These are phyloP conservation scores for Dianthus caryophyllus DNA, from an alignment of 148 eudicot genomes.

Conservation along the genomic window DNA sequence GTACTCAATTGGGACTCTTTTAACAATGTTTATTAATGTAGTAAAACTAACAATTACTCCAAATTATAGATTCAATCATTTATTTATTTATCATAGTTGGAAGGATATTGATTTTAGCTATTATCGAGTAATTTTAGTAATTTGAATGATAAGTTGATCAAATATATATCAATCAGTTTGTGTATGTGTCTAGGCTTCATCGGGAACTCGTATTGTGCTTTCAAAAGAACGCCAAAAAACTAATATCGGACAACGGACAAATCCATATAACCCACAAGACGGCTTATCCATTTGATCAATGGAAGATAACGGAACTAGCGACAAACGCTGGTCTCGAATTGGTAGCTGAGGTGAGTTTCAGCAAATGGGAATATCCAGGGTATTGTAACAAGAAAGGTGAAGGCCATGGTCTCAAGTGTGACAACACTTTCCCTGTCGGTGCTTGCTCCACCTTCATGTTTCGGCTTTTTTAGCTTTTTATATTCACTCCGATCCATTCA, in stretches of 20 bases:
- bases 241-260: conserved; percentile 23
- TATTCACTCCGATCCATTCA: too few species aligned
- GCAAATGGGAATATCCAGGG: conserved; percentile 26
- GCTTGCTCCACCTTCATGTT: conserved; percentile 26
- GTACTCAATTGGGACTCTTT: too few species aligned
- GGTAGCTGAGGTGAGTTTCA: conserved; percentile 11
- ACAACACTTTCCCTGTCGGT: conserved; percentile 25
- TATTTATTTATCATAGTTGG: too few species aligned
- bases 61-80: too few species aligned
- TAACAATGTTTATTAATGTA: too few species aligned
- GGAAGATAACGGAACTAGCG: conserved; percentile 28
- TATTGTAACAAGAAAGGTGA: conserved; percentile 28
- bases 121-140: too few species aligned
- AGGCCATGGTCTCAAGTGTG: conserved; percentile 5
- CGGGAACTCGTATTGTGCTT: too few species aligned
- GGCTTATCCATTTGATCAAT: conserved; percentile 20
- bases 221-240: conserved; percentile 19
- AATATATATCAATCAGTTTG: too few species aligned
- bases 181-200: too few species aligned
- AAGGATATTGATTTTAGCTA: too few species aligned
- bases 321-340: conserved; percentile 18
- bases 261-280: conserved; percentile 44
- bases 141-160: too few species aligned
- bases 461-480: background rate
- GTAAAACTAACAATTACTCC: too few species aligned